Evolutionary conservation across 306 rosid species (phyloP).

Genomic region (Phaseolus lunatus): DNA sequence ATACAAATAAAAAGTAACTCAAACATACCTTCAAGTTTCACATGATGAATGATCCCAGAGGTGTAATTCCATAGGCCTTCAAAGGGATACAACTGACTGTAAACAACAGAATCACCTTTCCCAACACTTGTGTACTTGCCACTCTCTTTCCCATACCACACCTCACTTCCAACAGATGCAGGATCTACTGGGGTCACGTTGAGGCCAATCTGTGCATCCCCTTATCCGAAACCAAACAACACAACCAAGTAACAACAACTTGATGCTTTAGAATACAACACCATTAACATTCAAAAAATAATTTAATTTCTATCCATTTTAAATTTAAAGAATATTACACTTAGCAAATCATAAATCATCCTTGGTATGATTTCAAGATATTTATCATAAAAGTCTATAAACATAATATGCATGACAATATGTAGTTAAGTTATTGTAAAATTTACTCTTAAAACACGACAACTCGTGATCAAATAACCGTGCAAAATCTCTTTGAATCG

Average conservation of each 20-base stretch:
- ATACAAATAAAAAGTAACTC: slow-evolving; percentile 17
- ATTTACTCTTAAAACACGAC: background rate
- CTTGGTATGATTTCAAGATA: background rate
- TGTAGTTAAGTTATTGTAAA: background rate
- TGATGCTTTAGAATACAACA: slow-evolving; percentile 29
- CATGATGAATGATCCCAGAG: slow-evolving; percentile 93
- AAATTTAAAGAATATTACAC: background rate
- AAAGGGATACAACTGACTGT: slow-evolving; percentile 85
- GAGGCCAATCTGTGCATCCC: slow-evolving; percentile 84
- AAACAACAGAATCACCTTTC: slow-evolving; percentile 71
- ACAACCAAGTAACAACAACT: slow-evolving; percentile 41
- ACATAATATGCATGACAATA: no score
- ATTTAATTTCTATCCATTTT: background rate
- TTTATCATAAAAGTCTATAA: background rate
- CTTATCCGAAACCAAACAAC: slow-evolving; percentile 53
- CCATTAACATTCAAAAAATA: background rate
- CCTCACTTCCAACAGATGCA: slow-evolving; percentile 69
- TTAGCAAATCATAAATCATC: background rate
- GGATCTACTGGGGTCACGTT: slow-evolving; percentile 79
- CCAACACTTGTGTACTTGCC: slow-evolving; percentile 61
- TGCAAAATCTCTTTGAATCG: background rate
- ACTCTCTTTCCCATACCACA: slow-evolving; percentile 80
- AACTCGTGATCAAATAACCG: background rate
- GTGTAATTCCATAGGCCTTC: slow-evolving; percentile 86
- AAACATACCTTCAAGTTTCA: slow-evolving; percentile 69